Conservation (phyloP, 2,329 filamentous ascomycete genomes). For the Penicillium sp. region DNA sequence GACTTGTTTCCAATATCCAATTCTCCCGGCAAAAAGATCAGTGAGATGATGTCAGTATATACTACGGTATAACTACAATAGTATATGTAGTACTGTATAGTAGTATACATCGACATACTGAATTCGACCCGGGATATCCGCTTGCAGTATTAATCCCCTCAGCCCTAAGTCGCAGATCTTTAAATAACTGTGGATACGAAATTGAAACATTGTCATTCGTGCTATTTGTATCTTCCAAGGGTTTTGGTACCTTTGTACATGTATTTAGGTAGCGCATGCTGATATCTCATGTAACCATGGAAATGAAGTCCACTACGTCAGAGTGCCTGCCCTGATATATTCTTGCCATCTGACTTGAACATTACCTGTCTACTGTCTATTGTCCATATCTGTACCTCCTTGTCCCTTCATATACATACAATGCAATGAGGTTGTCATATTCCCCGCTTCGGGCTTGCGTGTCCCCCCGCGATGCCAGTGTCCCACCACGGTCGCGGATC, state of each 20-base stretch:
- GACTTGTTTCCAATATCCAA: background rate
- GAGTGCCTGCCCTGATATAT: background rate
- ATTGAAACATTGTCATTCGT: background rate
- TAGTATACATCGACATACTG: background rate
- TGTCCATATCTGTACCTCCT: background rate
- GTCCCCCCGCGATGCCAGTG: background rate
- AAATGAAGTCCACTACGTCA: constrained; percentile 3
- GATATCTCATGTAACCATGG: background rate
- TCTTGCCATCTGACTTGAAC: background rate
- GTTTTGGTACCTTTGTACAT: background rate
- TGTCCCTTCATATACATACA: background rate
- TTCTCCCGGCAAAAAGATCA: background rate
- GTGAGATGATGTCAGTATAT: background rate
- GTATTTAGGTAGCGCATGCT: background rate
- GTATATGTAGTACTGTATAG: background rate
- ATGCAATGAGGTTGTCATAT: constrained; percentile 6
- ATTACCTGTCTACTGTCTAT: background rate
- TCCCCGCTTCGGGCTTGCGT: background rate
- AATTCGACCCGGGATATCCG: background rate
- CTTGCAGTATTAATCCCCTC: background rate
- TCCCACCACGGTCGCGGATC: constrained; percentile 7
- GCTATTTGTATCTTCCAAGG: background rate
- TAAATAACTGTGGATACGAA: background rate
- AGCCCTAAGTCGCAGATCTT: background rate
- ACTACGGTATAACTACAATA: too few relatives aligned